phyloP scores from a whole-genome alignment of 2,329 filamentous ascomycete species.

The Escovopsis sp. region DNA sequence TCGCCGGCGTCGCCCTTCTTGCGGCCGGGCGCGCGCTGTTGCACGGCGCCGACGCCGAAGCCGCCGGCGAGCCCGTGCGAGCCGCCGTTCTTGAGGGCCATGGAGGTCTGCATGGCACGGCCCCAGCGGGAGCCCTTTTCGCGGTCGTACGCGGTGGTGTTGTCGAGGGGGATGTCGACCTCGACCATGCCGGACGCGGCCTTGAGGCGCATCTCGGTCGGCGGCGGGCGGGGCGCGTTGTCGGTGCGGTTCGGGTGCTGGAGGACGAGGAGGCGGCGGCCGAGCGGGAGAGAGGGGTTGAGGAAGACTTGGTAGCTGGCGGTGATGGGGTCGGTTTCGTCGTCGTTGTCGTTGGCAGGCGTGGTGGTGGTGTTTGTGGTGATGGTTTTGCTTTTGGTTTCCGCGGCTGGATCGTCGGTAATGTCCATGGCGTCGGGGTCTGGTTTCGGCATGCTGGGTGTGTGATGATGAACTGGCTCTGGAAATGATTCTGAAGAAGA shows the following conservation, averaged over 20 bases:
- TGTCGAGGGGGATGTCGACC: slow-evolving; percentile 75
- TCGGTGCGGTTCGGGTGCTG: slow-evolving; percentile 73
- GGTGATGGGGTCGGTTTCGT: slow-evolving; percentile 52
- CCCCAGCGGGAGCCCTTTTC: slow-evolving; percentile 75
- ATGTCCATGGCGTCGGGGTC: slow-evolving; percentile 12
- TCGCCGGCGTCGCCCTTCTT: slow-evolving; percentile 19
- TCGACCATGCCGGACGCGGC: slow-evolving; percentile 71
- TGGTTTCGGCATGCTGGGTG: slow-evolving; percentile 4
- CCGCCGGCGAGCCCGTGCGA: slow-evolving; percentile 58
- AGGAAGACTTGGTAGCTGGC: slow-evolving; percentile 74
- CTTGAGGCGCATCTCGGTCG: slow-evolving; percentile 70
- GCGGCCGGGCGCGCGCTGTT: slow-evolving; percentile 22
- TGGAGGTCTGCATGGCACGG: slow-evolving; percentile 50
- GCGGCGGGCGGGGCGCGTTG: slow-evolving; percentile 34
- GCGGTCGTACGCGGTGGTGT: slow-evolving; percentile 61
- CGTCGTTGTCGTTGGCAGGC: slow-evolving; percentile 9
- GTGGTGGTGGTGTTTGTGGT: slow-evolving; percentile 1
- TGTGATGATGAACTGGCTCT: background rate
- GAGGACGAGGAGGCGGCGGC: slow-evolving; percentile 61
- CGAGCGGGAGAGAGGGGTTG: slow-evolving; percentile 51
- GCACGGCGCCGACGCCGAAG: slow-evolving; percentile 46
- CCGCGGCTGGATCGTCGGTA: slow-evolving; percentile 4
- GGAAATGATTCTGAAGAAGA: no score
- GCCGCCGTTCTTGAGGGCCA: slow-evolving; percentile 44
- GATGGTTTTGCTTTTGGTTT: background rate